Base-by-base conservation (phyloP, 2,329 filamentous ascomycete genomes). In the Trichoderma koningii region DNA sequence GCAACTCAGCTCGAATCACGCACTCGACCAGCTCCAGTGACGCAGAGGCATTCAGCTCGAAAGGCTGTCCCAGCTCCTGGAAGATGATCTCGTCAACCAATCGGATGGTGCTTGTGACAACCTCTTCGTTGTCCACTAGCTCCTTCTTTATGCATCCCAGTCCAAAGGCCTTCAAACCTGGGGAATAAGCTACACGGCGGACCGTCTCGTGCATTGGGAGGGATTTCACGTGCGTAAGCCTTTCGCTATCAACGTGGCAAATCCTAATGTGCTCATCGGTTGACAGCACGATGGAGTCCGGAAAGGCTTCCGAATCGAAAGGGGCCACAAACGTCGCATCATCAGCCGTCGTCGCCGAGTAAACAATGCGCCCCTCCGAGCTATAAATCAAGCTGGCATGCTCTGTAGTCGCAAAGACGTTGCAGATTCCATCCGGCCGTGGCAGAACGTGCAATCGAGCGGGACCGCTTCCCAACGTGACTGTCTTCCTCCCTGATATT, bases 351-450 rank as follows among this genome's bases (percentile, higher is more conserved):
- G 97, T 92, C 1, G 95, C 93, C 5, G 93, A 97, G 78, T 96
- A 99, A 0, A 97, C 87, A 47, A 97, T 89, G 23, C 93, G 86
- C 0, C 91, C 92, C 73, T 97, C 93, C 0, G 89, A 88, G 9
- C 90, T 91, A 73, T 99, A 97, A 55, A 99, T 97, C 63, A 99
- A 78, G 68, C 92, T 97, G 0, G 95, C 91, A 73, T 97, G 92
- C 72, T 99, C 95, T 65, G 93, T 97, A 0, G 92, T 96, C 0
- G 93, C 92, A 74, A 99, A 96, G 0, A 99, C 88, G 70, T 91
- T 96, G 73, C 84, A 90, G 0, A 92, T 79, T 0, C 85, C 86
- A 55, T 88, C 80, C 0, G 81, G 81, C 57, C 89, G 85, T 0
- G 93, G 91, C 2, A 99, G 79, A 23, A 90, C 82, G 66, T 94